These are phyloP conservation scores for Dioscorea cayenensis DNA, from an alignment of 116 monocot species.

Conservation along the genomic window DNA sequence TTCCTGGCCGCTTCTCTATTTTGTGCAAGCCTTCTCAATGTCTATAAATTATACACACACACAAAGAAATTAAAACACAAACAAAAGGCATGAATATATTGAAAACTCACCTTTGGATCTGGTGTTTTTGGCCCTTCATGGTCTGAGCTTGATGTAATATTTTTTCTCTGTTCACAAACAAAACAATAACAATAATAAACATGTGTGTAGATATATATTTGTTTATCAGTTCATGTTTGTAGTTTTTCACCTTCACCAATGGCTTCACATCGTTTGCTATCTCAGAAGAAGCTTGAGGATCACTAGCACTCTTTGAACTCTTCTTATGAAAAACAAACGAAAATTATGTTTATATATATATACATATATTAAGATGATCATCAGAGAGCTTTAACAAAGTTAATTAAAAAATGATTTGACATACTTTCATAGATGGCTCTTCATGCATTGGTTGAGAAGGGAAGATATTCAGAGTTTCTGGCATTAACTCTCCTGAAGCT, in stretches of 20 bases:
- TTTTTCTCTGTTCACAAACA: conserved; percentile 48
- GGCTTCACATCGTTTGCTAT: conserved; percentile 37
- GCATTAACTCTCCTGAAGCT: conserved; percentile 37
- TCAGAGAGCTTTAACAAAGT: too few relatives aligned
- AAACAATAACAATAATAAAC: background rate
- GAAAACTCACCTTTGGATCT: conserved; percentile 60
- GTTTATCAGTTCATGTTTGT: background rate
- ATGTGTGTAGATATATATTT: background rate
- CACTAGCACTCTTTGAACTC: conserved; percentile 9
- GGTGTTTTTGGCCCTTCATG: conserved; percentile 73
- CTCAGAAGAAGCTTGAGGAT: conserved; percentile 7
- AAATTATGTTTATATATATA: too few relatives aligned
- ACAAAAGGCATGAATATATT: background rate
- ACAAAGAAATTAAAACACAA: background rate
- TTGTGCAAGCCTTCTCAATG: conserved; percentile 82
- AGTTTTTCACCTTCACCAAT: conserved; percentile 26
- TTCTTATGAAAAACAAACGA: too few relatives aligned
- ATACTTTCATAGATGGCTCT: conserved; percentile 57
- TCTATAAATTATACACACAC: conserved; percentile 29
- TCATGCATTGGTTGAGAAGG: conserved; percentile 95
- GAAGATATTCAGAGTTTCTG: conserved; percentile 97
- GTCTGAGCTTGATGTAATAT: conserved; percentile 41
- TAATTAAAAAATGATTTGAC: too few relatives aligned
- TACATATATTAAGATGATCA: too few relatives aligned
- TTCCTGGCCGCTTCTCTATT: conserved; percentile 96